A percentile compares a stretch with the other conserved stretches of the same genome.
Evolutionary conservation across 2,329 filamentous ascomycete species (phyloP).

Genomic region (Lasiodiplodia theobromae): DNA sequence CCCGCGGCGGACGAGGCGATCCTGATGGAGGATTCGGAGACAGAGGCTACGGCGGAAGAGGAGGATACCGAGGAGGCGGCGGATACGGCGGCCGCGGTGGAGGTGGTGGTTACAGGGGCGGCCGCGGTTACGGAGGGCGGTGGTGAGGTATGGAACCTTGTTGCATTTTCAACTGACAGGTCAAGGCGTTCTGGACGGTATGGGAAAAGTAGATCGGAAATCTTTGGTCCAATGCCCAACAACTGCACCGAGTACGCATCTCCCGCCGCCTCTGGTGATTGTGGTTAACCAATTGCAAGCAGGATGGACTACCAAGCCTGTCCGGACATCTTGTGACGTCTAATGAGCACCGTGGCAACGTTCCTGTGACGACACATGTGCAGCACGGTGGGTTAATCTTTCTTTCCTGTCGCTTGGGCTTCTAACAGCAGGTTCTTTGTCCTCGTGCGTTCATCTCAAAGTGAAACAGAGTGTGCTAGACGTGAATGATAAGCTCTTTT

Average conservation of each 20-base stretch:
- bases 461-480: conserved; percentile 1
- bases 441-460: neutral
- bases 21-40: conserved; percentile 45
- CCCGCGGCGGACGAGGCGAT: conserved; percentile 50
- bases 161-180: conserved; percentile 28
- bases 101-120: conserved; percentile 32
- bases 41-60: conserved; percentile 54
- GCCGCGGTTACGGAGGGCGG: conserved; percentile 24
- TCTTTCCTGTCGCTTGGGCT: neutral
- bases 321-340: neutral
- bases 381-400: conserved; percentile 12
- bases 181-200: conserved; percentile 28
- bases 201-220: conserved; percentile 28
- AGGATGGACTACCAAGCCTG: conserved; percentile 1
- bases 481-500: conserved; percentile 4
- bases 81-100: conserved; percentile 60
- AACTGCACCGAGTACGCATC: conserved; percentile 28
- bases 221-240: conserved; percentile 21
- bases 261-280: conserved; percentile 22
- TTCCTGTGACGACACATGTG: neutral
- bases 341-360: conserved; percentile 18
- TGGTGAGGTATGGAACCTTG: conserved; percentile 30
- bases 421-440: neutral
- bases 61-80: conserved; percentile 41
- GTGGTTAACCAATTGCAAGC: conserved; percentile 28